Evolutionary conservation across 2,329 filamentous ascomycete species (phyloP).

Genomic region (Chaetomiaceae sp.): DNA sequence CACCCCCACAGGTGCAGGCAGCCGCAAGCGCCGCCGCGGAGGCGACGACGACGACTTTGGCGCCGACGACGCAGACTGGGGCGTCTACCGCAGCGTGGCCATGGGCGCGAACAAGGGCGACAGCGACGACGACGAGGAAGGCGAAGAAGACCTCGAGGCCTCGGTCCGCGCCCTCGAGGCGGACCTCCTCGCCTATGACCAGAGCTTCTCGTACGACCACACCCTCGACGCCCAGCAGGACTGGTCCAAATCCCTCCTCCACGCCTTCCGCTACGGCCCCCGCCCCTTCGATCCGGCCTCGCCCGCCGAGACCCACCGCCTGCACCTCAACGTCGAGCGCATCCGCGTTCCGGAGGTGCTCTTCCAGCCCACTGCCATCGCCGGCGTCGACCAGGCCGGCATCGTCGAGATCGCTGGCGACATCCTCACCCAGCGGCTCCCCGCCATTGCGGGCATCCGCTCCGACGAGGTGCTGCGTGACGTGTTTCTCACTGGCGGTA

Average conservation of each 20-base stretch:
- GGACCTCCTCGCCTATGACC: constrained; percentile 81
- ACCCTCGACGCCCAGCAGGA: constrained; percentile 89
- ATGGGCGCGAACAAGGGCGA: constrained; percentile 66
- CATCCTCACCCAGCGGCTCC: constrained; percentile 79
- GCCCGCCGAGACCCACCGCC: constrained; percentile 74
- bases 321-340: constrained; percentile 94
- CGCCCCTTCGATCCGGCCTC: constrained; percentile 78
- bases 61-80: constrained; percentile 96
- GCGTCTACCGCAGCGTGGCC: constrained; percentile 88
- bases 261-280: constrained; percentile 84
- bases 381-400: constrained; percentile 87
- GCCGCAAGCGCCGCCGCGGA: constrained; percentile 76
- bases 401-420: constrained; percentile 88
- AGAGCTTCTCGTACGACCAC: constrained; percentile 84
- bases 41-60: constrained; percentile 96
- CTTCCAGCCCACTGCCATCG: constrained; percentile 80
- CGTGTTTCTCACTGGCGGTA: constrained; percentile 92
- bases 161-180: constrained; percentile 73
- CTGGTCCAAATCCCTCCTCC: constrained; percentile 88
- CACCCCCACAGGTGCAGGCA: constrained; percentile 51
- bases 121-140: constrained; percentile 85
- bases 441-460: constrained; percentile 36
- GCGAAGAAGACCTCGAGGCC: constrained; percentile 78
- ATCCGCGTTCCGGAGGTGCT: constrained; percentile 91
- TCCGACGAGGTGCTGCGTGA: constrained; percentile 73